phyloP scores from a whole-genome alignment of 441 rosid genomes.

The Macaranga tanarius region DNA sequence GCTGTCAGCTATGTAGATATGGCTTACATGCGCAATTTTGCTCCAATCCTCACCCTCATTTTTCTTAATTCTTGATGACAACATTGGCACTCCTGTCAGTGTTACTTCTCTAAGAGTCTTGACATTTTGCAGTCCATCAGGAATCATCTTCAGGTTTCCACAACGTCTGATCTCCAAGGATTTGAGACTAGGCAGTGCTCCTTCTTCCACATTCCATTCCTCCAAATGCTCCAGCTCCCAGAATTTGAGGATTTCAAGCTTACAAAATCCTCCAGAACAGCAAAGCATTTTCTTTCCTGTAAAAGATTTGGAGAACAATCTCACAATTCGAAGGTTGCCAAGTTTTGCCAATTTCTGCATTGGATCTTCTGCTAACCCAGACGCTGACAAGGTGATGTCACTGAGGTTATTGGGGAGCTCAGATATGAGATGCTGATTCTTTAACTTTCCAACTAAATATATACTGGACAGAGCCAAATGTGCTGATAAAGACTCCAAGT shows the following conservation, averaged over 20 bases:
- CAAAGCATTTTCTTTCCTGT: background rate
- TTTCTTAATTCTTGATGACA: background rate
- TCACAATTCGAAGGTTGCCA: background rate
- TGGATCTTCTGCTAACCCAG: background rate
- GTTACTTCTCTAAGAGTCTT: background rate
- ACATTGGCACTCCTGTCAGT: background rate
- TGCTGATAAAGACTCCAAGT: background rate
- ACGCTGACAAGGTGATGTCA: background rate
- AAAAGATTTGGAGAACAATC: background rate
- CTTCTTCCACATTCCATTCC: slow-evolving; percentile 8
- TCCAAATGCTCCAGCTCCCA: background rate
- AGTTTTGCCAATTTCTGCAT: background rate
- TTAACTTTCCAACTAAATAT: slow-evolving; percentile 2
- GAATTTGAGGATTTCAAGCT: background rate
- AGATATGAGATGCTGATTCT: background rate
- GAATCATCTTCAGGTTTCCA: background rate
- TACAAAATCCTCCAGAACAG: background rate
- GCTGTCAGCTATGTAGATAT: background rate
- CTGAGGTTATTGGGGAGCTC: background rate
- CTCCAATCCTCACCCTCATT: background rate
- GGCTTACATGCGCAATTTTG: background rate
- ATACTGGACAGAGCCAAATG: background rate
- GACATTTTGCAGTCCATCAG: background rate
- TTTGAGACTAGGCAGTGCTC: background rate
- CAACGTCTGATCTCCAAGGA: background rate